Evolutionary conservation across 2,329 filamentous ascomycete species (phyloP).

Genomic region (Aspergillus caelatus): DNA sequence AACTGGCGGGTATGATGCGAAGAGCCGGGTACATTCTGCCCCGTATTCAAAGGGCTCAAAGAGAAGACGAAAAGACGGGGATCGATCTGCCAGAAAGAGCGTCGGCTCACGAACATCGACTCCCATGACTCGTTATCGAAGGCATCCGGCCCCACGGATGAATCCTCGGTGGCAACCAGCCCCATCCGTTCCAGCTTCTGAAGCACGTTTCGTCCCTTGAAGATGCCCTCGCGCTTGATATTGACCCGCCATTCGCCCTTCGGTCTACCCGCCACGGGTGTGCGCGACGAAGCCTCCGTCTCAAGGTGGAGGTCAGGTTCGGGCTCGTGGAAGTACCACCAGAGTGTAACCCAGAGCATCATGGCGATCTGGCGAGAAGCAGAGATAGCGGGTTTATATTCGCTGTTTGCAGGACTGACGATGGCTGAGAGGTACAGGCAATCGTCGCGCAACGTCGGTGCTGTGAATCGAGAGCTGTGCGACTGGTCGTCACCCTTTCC

Average conservation of each 20-base stretch:
- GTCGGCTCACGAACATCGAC: slow-evolving; percentile 78
- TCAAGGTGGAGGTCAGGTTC: slow-evolving; percentile 68
- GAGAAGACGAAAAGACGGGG: slow-evolving; percentile 86
- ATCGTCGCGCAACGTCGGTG: slow-evolving; percentile 77
- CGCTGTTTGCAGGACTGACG: slow-evolving; percentile 76
- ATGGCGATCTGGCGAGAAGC: slow-evolving; percentile 89
- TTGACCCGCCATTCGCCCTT: slow-evolving; percentile 84
- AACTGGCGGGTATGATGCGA: slow-evolving; percentile 54
- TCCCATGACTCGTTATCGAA: slow-evolving; percentile 68
- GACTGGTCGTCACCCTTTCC: slow-evolving; percentile 40
- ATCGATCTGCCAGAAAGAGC: slow-evolving; percentile 91
- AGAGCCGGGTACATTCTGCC: slow-evolving; percentile 53
- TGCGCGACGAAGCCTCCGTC: slow-evolving; percentile 65
- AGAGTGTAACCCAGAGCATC: slow-evolving; percentile 93
- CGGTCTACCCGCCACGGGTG: slow-evolving; percentile 71
- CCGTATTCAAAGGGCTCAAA: slow-evolving; percentile 62
- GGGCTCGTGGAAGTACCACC: slow-evolving; percentile 95
- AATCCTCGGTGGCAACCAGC: slow-evolving; percentile 74
- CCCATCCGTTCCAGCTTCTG: slow-evolving; percentile 95
- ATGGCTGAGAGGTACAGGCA: slow-evolving; percentile 90
- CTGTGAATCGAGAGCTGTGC: slow-evolving; percentile 57
- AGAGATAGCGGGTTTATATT: slow-evolving; percentile 78
- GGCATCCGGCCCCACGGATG: slow-evolving; percentile 67
- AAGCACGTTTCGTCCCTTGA: slow-evolving; percentile 79
- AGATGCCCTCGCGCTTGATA: slow-evolving; percentile 83